These are phyloP conservation scores for Turnera subulata DNA, from an alignment of 345 rosid genomes.

Conservation along the genomic window DNA sequence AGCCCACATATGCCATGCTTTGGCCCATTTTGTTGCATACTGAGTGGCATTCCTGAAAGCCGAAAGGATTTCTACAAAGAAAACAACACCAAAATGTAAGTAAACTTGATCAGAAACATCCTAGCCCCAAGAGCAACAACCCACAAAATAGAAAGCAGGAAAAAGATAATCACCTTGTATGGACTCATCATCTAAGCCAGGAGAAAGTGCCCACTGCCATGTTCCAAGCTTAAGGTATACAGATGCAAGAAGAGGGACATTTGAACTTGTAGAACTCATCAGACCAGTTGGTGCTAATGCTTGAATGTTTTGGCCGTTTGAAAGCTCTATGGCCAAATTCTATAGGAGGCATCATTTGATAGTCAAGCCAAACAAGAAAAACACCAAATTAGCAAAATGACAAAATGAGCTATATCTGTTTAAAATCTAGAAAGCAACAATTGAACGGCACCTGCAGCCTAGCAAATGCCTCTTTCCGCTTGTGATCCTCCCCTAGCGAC, in stretches of 20 bases:
- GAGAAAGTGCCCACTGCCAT: constrained; percentile 88
- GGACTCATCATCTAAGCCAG: constrained; percentile 87
- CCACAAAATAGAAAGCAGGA: not conserved
- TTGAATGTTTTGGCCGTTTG: constrained; percentile 54
- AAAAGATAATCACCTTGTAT: constrained; percentile 54
- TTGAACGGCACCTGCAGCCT: constrained; percentile 59
- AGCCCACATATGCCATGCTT: constrained; percentile 99
- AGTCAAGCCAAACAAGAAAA: constrained; percentile 16
- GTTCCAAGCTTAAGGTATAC: constrained; percentile 78
- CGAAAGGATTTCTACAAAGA: constrained; percentile 57
- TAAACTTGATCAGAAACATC: not conserved
- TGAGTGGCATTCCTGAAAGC: constrained; percentile 76
- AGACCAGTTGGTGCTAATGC: constrained; percentile 42
- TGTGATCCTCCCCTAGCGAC: constrained; percentile 96
- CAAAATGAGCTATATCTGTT: constrained; percentile 4
- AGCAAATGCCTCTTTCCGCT: constrained; percentile 88
- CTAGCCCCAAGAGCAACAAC: not conserved
- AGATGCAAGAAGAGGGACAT: constrained; percentile 76
- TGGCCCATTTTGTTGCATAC: constrained; percentile 80
- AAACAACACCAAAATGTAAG: not conserved
- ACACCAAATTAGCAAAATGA: constrained; percentile 3
- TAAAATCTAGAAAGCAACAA: not conserved
- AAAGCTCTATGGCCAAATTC: constrained; percentile 72
- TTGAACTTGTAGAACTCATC: constrained; percentile 41
- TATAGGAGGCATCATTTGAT: constrained; percentile 22